A percentile compares a stretch with the other conserved stretches of the same genome.
Evolutionary conservation across 371 early-diverging fungal genomes (phyloP).

Genomic region (Zopfochytrium polystomum): DNA sequence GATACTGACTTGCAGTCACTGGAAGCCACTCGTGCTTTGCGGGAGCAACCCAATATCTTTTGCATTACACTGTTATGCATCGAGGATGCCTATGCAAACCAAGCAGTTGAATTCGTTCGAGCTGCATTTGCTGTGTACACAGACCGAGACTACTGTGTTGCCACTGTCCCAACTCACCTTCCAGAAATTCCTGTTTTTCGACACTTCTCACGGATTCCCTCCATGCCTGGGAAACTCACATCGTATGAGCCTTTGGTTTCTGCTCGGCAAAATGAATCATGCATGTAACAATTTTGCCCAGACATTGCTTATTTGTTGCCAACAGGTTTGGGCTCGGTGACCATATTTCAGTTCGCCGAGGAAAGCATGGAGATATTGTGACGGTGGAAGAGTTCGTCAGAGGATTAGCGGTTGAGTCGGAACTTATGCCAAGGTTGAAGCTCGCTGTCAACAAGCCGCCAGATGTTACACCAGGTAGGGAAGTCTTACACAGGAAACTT

Average conservation of each 20-base stretch:
- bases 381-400: conserved; percentile 15
- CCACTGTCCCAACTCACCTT: conserved; percentile 37
- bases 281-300: conserved; percentile 2
- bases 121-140: conserved; percentile 40
- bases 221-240: conserved; percentile 24
- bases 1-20: too few species aligned
- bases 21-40: too few species aligned
- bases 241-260: too few species aligned
- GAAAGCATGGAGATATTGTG: conserved; percentile 28
- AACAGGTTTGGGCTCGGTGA: conserved; percentile 36
- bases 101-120: conserved; percentile 41
- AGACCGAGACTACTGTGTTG: conserved; percentile 46
- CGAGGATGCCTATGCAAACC: conserved; percentile 37
- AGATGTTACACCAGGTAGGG: not conserved
- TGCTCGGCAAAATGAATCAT: not conserved
- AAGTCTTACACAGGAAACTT: not conserved
- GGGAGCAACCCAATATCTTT: conserved; percentile 37
- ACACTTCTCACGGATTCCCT: conserved; percentile 24
- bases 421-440: conserved; percentile 9
- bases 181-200: conserved; percentile 41
- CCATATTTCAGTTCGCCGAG: conserved; percentile 13
- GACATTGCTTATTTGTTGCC: conserved; percentile 37
- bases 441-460: not conserved
- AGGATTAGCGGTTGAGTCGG: too few species aligned
- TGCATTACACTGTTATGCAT: conserved; percentile 48